phyloP scores from a whole-genome alignment of 306 rosid genomes.

The Fragaria ananassa region DNA sequence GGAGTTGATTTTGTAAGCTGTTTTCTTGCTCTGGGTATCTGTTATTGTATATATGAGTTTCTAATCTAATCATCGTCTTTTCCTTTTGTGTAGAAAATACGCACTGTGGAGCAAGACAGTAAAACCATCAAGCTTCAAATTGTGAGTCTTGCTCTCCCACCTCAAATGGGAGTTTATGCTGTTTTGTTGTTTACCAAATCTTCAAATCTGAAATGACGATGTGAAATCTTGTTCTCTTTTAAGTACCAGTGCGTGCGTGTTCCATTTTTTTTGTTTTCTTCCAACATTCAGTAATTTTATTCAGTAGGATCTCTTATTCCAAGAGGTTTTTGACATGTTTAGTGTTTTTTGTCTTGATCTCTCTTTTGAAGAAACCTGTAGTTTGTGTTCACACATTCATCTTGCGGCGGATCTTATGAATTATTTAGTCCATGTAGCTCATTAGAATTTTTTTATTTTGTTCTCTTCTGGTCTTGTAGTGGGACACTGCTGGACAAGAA shows the following conservation, averaged over 20 bases:
- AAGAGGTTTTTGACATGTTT: background rate
- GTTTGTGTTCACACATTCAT: background rate
- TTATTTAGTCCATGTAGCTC: background rate
- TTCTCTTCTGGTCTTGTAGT: conserved; percentile 25
- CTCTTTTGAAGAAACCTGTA: background rate
- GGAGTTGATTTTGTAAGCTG: conserved; percentile 59
- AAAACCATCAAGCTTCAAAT: conserved; percentile 58
- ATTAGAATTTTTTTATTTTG: background rate
- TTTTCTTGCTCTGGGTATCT: background rate
- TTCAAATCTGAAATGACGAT: background rate
- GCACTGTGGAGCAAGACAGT: conserved; percentile 58
- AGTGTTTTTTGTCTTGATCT: background rate
- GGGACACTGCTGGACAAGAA: conserved; percentile 62
- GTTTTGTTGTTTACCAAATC: background rate
- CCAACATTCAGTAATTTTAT: background rate
- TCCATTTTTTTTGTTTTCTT: background rate
- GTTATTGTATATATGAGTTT: background rate
- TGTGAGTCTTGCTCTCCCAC: conserved; percentile 23
- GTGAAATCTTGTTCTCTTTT: background rate
- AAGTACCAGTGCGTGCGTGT: background rate
- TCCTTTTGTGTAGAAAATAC: conserved; percentile 37
- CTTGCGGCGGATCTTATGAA: background rate
- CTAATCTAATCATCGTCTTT: background rate
- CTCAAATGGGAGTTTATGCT: background rate
- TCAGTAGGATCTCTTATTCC: background rate